phyloP scores from a whole-genome alignment of 106 monocot species.

The Phalaenopsis aphrodite region DNA sequence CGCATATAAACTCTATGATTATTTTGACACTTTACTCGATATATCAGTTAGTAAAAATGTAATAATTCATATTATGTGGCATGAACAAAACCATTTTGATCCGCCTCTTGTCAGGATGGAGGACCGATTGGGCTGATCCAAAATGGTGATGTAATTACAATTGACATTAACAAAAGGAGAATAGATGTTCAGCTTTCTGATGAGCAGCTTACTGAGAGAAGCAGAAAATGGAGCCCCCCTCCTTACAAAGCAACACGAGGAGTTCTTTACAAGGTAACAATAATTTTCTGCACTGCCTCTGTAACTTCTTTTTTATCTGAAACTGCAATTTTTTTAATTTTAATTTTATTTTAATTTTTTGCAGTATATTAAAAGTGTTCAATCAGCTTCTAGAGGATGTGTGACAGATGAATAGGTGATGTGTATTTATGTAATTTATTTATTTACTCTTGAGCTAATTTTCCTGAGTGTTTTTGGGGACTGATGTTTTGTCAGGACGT shows the following conservation, averaged over 20 bases:
- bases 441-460: background rate
- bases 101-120: too few species aligned
- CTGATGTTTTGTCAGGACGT: background rate
- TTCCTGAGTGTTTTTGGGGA: background rate
- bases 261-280: conserved; percentile 82
- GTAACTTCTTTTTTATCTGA: background rate
- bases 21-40: too few species aligned
- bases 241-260: conserved; percentile 63
- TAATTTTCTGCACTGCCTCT: background rate
- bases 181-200: conserved; percentile 75
- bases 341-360: background rate
- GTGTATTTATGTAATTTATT: background rate
- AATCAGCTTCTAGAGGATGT: conserved; percentile 75
- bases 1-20: too few species aligned
- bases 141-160: conserved; percentile 80
- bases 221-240: conserved; percentile 62
- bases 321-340: background rate
- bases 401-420: conserved; percentile 75
- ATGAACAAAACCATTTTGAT: background rate
- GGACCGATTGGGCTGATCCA: conserved; percentile 32
- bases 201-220: conserved; percentile 63
- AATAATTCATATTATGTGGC: background rate
- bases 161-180: conserved; percentile 64
- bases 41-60: too few species aligned
- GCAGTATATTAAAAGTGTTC: conserved; percentile 91